Base-by-base conservation (phyloP, 2,329 filamentous ascomycete genomes). In the Sporothrix mexicana region DNA sequence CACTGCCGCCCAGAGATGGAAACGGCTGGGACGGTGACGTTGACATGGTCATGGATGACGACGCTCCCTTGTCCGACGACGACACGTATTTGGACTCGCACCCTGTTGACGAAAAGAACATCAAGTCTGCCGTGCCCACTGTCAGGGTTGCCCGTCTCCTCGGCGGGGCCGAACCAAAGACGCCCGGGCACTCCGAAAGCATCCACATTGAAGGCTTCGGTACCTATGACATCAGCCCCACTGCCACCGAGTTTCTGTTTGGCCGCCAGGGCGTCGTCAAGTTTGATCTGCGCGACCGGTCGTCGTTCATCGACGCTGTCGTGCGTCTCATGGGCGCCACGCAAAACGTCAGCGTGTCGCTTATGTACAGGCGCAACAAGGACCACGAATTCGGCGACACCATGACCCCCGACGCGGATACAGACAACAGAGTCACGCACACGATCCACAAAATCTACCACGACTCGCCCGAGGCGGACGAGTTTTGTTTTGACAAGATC, bases 201-300 rank as follows among this genome's bases (percentile, higher is more conserved):
- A 36, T 36, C 30, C 30, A 36, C 30, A 36, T 36, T 36, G 5
- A 7, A 7, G 30, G 30, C 5, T 36, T 36, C 30, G 30, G 30
- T 7, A 36, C 15, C 2, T 51, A 7, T 23, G 6, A 49, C n/a
- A 61, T 43, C 47, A 23, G 23, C 17, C 15, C 53, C 13, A 69
- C 55, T 17, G 25, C 8, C 2, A 17, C 23, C n/a, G 30, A 36
- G 30, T 70, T 64, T 3, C 45, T 75, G 15, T 72, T 70, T 47
- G 74, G 74, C 47, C 73, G 55, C 69, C 74, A 75, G 61, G 74
- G 74, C 36, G 36, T 51, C 7, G 74, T 74, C n/a, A n/a, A 49
- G 25, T 74, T 75, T 41, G 41, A 75, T 62, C 55, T 74, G 17
- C 13, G 66, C 47, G 53, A 72, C 47, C 12, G 1, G 13, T 2